Evolutionary conservation across 768 basidiomycete species (phyloP), one percentile per base, ranked within the genome.

Genomic region (Leccinum pellstonianum): DNA sequence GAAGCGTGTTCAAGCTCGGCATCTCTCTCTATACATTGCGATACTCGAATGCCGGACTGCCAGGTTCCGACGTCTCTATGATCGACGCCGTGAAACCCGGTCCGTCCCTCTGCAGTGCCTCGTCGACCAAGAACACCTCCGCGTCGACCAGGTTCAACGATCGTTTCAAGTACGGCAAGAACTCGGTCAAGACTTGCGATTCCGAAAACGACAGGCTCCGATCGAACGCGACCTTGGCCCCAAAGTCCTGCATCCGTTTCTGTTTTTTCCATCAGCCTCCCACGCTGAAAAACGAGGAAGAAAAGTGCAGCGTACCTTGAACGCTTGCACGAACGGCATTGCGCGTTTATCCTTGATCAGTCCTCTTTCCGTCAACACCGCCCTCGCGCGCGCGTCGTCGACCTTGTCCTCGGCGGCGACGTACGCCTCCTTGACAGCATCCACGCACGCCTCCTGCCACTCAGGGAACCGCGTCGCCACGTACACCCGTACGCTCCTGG

Each of bases 291-390:
- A 15, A 37, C 58, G 43, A 6, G 47, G 17, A 41, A 15, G 1
- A 4, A 10, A 15, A 7, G 7, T 41, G 17, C 9, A 29, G 27
- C 27, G 48, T 55, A 95, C 96, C 87, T 97, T 95, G 86, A 98
- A 91, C 31, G 81, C 77, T 60, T 96, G 92, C 50, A 95, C 85
- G 76, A 98, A 98, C 8, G 96, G 96, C 96, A 98, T 98, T 48
- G 83, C 83, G 49, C 87, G 84, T 80, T 98, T 98, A 77, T 98
- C 95, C 82, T 97, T 98, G 77, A 95, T 88, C 72, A 98, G 70
- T 4, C 92, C 94, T 19, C 79, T 81, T 70, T 83, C 80, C 9
- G 80, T 81, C 71, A 98, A 71, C 64, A 83, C 65, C 66, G 85
- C 79, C 72, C 87, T 83, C 54, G 95, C 84, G 72, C 86, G 87